Percentiles rank a stretch among this genome's conserved stretches.
Evolutionary conservation across 306 rosid species (phyloP).

Genomic region (Sicyos edulis): DNA sequence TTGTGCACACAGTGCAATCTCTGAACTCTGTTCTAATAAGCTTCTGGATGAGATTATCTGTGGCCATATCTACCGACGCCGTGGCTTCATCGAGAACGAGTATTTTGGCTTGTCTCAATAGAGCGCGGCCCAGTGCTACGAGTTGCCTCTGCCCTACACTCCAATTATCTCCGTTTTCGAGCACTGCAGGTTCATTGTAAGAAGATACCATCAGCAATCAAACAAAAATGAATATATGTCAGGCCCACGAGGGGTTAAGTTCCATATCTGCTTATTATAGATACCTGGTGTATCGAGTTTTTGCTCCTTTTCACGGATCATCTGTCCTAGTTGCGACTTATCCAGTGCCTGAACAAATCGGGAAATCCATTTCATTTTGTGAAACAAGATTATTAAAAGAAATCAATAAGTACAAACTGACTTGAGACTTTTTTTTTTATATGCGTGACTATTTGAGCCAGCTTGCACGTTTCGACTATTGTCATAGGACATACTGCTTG

Average conservation of each 20-base stretch:
- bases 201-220: neutral
- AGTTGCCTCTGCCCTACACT: conserved; percentile 99
- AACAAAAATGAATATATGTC: neutral
- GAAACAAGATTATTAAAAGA: too few relatives aligned
- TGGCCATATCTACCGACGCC: conserved; percentile 90
- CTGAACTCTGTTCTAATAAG: conserved; percentile 70
- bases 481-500: too few relatives aligned
- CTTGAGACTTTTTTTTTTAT: too few relatives aligned
- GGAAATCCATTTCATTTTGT: neutral
- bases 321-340: conserved; percentile 77
- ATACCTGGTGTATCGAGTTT: conserved; percentile 82
- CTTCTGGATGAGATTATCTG: conserved; percentile 87
- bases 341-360: conserved; percentile 58
- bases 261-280: neutral
- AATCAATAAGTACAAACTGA: neutral
- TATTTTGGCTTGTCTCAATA: conserved; percentile 83
- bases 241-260: too few relatives aligned
- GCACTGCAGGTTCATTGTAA: conserved; percentile 40
- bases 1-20: conserved; percentile 81
- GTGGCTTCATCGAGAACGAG: conserved; percentile 98
- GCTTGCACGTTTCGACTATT: too few relatives aligned
- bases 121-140: conserved; percentile 86
- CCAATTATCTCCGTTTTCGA: conserved; percentile 99
- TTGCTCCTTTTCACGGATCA: conserved; percentile 54
- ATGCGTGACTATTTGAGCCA: too few relatives aligned